Base-by-base conservation (phyloP, 2,329 filamentous ascomycete species). In the Fusarium kyushuense region DNA sequence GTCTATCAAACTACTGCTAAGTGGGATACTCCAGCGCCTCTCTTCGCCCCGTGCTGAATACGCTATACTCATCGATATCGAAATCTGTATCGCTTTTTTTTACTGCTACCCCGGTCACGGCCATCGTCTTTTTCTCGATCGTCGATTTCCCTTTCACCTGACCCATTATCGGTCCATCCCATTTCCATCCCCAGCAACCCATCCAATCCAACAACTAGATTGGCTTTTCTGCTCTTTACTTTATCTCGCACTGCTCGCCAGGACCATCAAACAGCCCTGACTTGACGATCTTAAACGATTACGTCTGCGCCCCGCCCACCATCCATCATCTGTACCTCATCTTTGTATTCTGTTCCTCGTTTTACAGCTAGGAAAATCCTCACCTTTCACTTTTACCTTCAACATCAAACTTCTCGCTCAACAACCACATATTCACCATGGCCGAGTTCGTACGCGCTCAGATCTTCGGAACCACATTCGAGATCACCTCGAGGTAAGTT, bases 391-490 rank as follows among this genome's bases (percentile, higher is more conserved):
- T 35, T 21, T 51, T 33, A 51, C 58, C 16, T 32, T 30, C 16
- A 63, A 41, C 40, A 36, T 32, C 47, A 47, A 60, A 61, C 36
- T 27, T 51, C 40, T 53, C 65, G 36, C 63, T 47, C 45, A 55
- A 51, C 49, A 54, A 51, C 53, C 49, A 55, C 41, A 63, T 38
- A 56, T 73, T 79, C 88, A 90, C 78, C 80, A 98, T 99, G 96
- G 96, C 96, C 81, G 96, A 99, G 87, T 99, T 99, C 83, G 93
- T 99, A 79, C 92, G 96, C 83, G 94, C 95, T 79, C 95, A 98
- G 87, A 98, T 99, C 81, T 99, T 99, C 79, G 96, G 96, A 80
- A 99, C 96, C 67, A 98, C 96, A 75, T 99, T 99, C 79, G 96
- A 99, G 89, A 98, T 98, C 83, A 99, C 96, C 75, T 97, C 94